Evolutionary conservation across 1,139 yeast species (phyloP).

Genomic region (Yamadazyma jaroonii): DNA sequence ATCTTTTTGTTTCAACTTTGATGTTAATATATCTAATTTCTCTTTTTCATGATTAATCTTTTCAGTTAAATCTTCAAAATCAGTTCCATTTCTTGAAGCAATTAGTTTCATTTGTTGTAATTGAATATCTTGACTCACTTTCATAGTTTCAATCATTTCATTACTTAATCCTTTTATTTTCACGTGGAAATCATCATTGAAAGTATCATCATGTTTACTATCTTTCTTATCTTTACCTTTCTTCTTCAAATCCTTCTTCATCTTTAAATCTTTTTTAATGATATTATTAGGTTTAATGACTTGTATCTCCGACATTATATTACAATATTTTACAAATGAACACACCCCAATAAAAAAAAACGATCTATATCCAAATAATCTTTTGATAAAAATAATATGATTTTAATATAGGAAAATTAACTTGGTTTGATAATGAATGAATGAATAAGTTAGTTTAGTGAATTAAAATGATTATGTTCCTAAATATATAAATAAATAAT

Average conservation of each 20-base stretch:
- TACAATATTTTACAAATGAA: neutral
- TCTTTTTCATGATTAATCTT: neutral
- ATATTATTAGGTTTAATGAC: conserved; percentile 1
- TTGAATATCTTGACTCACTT: conserved; percentile 44
- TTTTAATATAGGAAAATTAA: neutral
- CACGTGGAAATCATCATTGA: neutral
- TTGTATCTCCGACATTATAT: conserved; percentile 2
- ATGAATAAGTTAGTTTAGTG: neutral
- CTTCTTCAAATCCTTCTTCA: neutral
- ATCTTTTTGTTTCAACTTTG: neutral
- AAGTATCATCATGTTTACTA: neutral
- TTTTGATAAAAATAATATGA: neutral
- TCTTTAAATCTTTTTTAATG: conserved; percentile 1
- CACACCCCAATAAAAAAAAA: neutral
- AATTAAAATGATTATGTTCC: neutral
- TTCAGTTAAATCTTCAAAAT: neutral
- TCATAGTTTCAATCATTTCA: conserved; percentile 48
- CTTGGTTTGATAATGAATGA: no score
- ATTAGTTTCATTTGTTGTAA: conserved; percentile 48
- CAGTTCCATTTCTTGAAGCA: conserved; percentile 30
- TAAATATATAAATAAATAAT: neutral
- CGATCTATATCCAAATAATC: neutral
- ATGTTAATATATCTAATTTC: neutral
- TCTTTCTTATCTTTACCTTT: neutral
- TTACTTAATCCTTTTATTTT: conserved; percentile 15